phyloP scores from a whole-genome alignment of 2,329 filamentous ascomycete species.

The Colletotrichum tabaci region DNA sequence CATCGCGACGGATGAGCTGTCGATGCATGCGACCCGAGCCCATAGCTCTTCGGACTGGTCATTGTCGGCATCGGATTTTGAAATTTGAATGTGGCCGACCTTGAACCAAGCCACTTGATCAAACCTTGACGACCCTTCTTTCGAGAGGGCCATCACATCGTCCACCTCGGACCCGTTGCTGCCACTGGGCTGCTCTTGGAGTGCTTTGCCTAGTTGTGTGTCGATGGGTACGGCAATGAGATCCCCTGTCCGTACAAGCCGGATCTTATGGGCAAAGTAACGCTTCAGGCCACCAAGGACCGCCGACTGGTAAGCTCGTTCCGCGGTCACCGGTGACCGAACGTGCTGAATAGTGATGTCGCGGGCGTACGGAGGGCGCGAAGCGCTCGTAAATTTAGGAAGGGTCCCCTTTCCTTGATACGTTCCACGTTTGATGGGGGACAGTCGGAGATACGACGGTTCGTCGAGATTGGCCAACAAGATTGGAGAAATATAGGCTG shows the following conservation, averaged over 20 bases:
- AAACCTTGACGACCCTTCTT: conserved; percentile 55
- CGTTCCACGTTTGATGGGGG: conserved; percentile 72
- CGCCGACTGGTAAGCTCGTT: conserved; percentile 86
- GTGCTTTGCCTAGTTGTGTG: conserved; percentile 83
- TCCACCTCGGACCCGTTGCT: conserved; percentile 78
- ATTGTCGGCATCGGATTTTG: conserved; percentile 65
- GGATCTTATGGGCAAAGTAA: conserved; percentile 86
- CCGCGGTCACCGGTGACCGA: conserved; percentile 89
- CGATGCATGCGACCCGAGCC: conserved; percentile 89
- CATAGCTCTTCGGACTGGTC: conserved; percentile 79
- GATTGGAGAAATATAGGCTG: conserved; percentile 86
- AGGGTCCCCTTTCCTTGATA: conserved; percentile 67
- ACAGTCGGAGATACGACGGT: conserved; percentile 83
- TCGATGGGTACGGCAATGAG: conserved; percentile 92
- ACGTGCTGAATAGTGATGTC: conserved; percentile 93
- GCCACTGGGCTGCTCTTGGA: conserved; percentile 78
- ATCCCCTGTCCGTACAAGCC: conserved; percentile 89
- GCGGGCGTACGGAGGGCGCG: conserved; percentile 71
- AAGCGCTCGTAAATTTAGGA: conserved; percentile 69
- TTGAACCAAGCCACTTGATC: conserved; percentile 92
- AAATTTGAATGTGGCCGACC: conserved; percentile 79
- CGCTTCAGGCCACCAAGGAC: conserved; percentile 89
- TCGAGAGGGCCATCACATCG: conserved; percentile 71
- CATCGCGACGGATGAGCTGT: conserved; percentile 89
- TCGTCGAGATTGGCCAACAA: conserved; percentile 88